These are phyloP conservation scores for Sodiomyces alkalinus DNA, from an alignment of 2,329 filamentous ascomycete species.

Conservation along the genomic window DNA sequence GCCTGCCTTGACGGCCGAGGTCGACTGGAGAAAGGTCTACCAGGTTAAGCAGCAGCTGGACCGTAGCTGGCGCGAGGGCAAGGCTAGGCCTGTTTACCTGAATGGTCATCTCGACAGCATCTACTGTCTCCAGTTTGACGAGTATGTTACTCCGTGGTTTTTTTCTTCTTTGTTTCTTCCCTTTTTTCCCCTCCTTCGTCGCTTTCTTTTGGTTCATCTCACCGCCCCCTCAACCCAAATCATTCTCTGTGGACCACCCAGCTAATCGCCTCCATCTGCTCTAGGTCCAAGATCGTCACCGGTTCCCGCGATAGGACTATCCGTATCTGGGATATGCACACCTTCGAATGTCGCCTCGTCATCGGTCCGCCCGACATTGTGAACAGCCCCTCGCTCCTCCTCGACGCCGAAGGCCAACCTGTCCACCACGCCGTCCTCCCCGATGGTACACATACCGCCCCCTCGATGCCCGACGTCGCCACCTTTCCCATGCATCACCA, in stretches of 20 bases:
- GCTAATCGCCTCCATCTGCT: slow-evolving; percentile 21
- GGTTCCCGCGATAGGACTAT: slow-evolving; percentile 93
- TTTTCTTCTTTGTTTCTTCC: too few species aligned
- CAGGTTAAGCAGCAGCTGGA: slow-evolving; percentile 61
- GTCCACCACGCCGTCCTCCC: slow-evolving; percentile 40
- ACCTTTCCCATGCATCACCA: slow-evolving; percentile 59
- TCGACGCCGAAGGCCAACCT: slow-evolving; percentile 33
- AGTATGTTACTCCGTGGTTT: too few species aligned
- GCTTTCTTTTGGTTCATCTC: background rate
- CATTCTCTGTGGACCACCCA: too few species aligned
- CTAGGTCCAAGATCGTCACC: slow-evolving; percentile 83
- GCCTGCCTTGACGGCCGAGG: slow-evolving; percentile 38
- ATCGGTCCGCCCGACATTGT: slow-evolving; percentile 65
- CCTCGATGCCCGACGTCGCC: slow-evolving; percentile 36
- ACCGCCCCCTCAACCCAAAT: background rate
- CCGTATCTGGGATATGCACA: slow-evolving; percentile 89
- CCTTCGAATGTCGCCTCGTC: slow-evolving; percentile 68
- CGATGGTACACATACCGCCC: slow-evolving; percentile 27
- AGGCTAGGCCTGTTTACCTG: slow-evolving; percentile 71
- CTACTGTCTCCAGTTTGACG: slow-evolving; percentile 96
- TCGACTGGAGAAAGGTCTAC: slow-evolving; percentile 81
- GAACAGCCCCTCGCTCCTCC: slow-evolving; percentile 32
- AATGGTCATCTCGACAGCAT: slow-evolving; percentile 92
- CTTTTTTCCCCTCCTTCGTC: too few species aligned
- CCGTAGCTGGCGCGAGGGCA: slow-evolving; percentile 62